These are phyloP conservation scores for Alternaria dauci DNA, from an alignment of 2,329 filamentous ascomycete species.

Conservation along the genomic window DNA sequence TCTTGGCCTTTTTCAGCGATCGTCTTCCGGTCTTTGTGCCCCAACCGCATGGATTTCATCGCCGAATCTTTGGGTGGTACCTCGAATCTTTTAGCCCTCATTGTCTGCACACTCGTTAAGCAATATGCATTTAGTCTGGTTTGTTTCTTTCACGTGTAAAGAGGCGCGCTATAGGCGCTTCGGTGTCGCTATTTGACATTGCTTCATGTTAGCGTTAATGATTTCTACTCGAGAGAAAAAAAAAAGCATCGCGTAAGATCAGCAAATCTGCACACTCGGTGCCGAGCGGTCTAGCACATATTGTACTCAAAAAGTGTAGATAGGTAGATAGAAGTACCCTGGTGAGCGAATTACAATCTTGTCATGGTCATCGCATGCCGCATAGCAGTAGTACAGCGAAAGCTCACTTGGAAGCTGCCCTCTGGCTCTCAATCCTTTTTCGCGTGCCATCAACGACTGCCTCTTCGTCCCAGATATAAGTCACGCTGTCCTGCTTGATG, in stretches of 20 bases:
- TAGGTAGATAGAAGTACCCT: slow-evolving; percentile 1
- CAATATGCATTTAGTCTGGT: not conserved
- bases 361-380: not conserved
- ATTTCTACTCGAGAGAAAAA: slow-evolving; percentile 20
- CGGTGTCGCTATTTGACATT: slow-evolving; percentile 10
- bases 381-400: too few species aligned
- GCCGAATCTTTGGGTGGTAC: not conserved
- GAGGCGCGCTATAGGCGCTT: slow-evolving; percentile 8
- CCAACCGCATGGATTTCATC: not conserved
- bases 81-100: slow-evolving; percentile 17
- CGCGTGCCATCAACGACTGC: slow-evolving; percentile 26
- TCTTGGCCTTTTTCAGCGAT: not conserved
- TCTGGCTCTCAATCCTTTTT: slow-evolving; percentile 38
- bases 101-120: slow-evolving; percentile 10
- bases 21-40: not conserved
- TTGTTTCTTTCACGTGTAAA: not conserved
- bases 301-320: slow-evolving; percentile 16
- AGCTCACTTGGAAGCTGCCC: slow-evolving; percentile 28
- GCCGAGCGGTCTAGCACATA: not conserved
- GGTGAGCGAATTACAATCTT: slow-evolving; percentile 2
- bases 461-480: slow-evolving; percentile 49
- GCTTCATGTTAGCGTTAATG: slow-evolving; percentile 22
- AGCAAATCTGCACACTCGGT: not conserved
- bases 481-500: slow-evolving; percentile 70
- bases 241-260: slow-evolving; percentile 7